phyloP scores from a whole-genome alignment of 2,329 filamentous ascomycete species.

The Sclerotinia spermophila region DNA sequence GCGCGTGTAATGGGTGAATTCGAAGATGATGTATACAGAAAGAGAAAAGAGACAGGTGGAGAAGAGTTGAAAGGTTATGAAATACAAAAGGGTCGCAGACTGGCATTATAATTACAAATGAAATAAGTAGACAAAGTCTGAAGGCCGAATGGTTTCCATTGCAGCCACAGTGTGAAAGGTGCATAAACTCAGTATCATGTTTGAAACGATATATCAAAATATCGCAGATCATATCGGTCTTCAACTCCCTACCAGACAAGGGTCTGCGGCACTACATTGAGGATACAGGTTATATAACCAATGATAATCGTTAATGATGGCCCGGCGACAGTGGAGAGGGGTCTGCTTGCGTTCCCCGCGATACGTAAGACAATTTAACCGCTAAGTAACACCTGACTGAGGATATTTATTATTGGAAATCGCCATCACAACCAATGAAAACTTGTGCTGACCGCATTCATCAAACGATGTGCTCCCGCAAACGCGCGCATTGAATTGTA shows the following conservation, averaged over 20 bases:
- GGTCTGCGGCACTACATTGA: conserved; percentile 5
- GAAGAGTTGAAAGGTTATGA: conserved; percentile 5
- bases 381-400: background rate
- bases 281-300: background rate
- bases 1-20: conserved; percentile 24
- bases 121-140: conserved; percentile 17
- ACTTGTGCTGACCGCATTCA: background rate
- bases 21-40: conserved; percentile 15
- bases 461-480: background rate
- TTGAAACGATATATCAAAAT: conserved; percentile 18
- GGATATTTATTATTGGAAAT: background rate
- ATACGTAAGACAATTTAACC: background rate
- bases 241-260: conserved; percentile 3
- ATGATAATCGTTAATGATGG: background rate
- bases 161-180: conserved; percentile 6
- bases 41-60: conserved; percentile 13
- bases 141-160: conserved; percentile 11
- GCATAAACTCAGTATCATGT: conserved; percentile 14
- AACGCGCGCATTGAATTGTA: background rate
- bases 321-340: background rate
- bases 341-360: conserved; percentile 6
- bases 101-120: conserved; percentile 10
- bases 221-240: conserved; percentile 12
- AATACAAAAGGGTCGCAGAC: conserved; percentile 6
- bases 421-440: background rate